Evolutionary conservation across 441 rosid genomes (phyloP), one percentile per base, ranked within the genome.

Genomic region (Croton setiger): DNA sequence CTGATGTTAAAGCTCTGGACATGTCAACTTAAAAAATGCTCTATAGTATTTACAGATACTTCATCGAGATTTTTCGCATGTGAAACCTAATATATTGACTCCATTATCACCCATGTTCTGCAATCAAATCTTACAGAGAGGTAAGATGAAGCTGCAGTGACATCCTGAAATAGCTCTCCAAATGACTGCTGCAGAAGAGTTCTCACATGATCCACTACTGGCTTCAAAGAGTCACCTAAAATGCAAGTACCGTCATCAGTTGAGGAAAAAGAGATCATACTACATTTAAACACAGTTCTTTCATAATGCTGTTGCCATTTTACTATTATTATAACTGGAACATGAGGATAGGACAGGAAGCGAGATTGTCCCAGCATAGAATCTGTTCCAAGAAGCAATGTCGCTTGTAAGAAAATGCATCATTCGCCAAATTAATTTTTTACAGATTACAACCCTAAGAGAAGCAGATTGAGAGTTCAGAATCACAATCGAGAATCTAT

Each of bases 141-240:
- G 72, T 78, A 70, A 68, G 79, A 77, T 55, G 89, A 58, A 72
- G 78, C 65, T 58, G 74, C 60, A 65, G 70, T 47, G 51, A 76
- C 67, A 75, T 81, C 80, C 55, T 62, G 77, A 54, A 85, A 70
- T 31, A 84, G 69, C 74, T 74, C 76, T 67, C 63, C 80, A 72
- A 79, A 53, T 56, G 71, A 52, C 63, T 70, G 84, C 35, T 73
- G 78, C 48, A 81, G 72, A 67, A 83, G 75, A 54, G 80, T 85
- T 41, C 72, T 68, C 64, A 77, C 60, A 69, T 75, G 76, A 57
- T 79, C 82, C 70, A 68, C 60, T 10, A 70, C 61, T 64, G 33
- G 65, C 78, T 74, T 78, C 77, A 73, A 47, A 70, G 83, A 83
- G 70, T 85, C 80, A 64, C 91, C 89, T 88, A n/a, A 75, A 33